Conservation (phyloP, 2,329 filamentous ascomycete genomes). For the Calycina herbarum region DNA sequence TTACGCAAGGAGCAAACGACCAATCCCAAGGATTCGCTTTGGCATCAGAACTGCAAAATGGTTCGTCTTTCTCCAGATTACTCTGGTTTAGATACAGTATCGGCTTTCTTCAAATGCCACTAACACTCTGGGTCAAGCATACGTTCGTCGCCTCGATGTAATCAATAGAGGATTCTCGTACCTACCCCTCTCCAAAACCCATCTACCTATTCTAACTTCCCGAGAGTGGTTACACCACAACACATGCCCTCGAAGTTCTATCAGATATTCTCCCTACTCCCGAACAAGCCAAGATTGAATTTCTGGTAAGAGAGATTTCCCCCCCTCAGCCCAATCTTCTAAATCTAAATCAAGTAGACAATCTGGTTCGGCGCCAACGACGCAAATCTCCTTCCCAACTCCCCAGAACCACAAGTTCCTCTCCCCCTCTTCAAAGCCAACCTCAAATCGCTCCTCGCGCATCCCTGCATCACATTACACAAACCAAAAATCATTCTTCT, state of each 20-base stretch:
- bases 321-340: background rate
- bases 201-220: background rate
- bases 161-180: constrained; percentile 28
- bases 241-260: background rate
- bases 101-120: too few relatives aligned
- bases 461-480: constrained; percentile 69
- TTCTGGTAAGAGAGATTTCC: background rate
- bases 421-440: constrained; percentile 72
- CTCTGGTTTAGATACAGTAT: too few relatives aligned
- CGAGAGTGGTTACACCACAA: constrained; percentile 13
- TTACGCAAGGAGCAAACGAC: constrained; percentile 28
- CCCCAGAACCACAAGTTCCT: constrained; percentile 70
- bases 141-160: constrained; percentile 28
- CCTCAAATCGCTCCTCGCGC: constrained; percentile 66
- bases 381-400: constrained; percentile 43
- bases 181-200: too few relatives aligned
- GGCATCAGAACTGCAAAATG: too few relatives aligned
- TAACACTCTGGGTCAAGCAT: constrained; percentile 17
- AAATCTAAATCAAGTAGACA: constrained; percentile 24
- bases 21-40: too few relatives aligned
- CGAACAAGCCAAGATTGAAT: background rate
- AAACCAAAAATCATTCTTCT: constrained; percentile 72
- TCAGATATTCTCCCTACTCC: background rate
- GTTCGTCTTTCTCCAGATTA: too few relatives aligned
- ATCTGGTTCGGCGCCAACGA: constrained; percentile 91